Evolutionary conservation across 2,329 filamentous ascomycete species (phyloP).

Genomic region (Diaporthe sp.): DNA sequence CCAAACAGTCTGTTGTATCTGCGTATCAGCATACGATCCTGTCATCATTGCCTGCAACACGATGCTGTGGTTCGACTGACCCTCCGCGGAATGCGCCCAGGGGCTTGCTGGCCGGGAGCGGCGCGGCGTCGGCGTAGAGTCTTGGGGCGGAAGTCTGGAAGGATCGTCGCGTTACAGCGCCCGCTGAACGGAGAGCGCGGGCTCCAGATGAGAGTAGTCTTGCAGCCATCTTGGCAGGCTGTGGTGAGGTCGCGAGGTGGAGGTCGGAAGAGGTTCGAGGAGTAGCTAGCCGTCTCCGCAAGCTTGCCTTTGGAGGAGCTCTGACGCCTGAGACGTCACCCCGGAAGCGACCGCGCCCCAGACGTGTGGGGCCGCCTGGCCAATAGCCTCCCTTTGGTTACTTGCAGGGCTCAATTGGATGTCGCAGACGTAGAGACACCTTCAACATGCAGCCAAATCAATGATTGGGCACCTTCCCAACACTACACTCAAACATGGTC

Average conservation of each 20-base stretch:
- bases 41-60: neutral
- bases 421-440: neutral
- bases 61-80: slow-evolving; percentile 57
- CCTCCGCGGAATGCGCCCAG: slow-evolving; percentile 74
- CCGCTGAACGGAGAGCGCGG: slow-evolving; percentile 53
- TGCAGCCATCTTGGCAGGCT: slow-evolving; percentile 59
- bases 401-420: neutral
- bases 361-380: slow-evolving; percentile 18
- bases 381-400: slow-evolving; percentile 33
- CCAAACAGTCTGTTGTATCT: slow-evolving; percentile 80
- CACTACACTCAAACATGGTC: neutral
- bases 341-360: slow-evolving; percentile 6
- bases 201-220: slow-evolving; percentile 58
- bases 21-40: neutral
- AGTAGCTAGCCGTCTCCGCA: neutral
- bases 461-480: neutral
- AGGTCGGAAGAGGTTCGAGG: slow-evolving; percentile 11
- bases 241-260: slow-evolving; percentile 29
- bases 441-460: neutral
- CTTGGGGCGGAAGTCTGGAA: slow-evolving; percentile 66
- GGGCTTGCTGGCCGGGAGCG: slow-evolving; percentile 70
- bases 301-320: slow-evolving; percentile 23
- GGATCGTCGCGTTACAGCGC: slow-evolving; percentile 52
- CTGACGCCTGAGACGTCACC: slow-evolving; percentile 36
- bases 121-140: slow-evolving; percentile 58